phyloP scores from a whole-genome alignment of 2,329 filamentous ascomycete species.

The Podosphaera xanthii region DNA sequence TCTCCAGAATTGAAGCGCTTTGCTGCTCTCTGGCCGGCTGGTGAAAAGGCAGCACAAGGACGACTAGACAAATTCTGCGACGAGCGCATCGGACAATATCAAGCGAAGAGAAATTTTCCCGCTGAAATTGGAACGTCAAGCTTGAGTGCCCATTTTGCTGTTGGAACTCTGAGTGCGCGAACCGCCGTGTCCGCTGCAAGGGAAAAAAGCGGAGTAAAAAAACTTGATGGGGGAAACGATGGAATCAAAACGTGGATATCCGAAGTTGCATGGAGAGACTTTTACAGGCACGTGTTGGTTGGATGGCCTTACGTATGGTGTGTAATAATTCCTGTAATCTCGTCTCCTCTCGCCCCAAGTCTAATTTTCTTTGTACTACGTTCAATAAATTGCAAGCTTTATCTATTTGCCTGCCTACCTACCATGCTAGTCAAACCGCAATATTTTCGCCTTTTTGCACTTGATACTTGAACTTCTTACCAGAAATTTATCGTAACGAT shows the following conservation, averaged over 20 bases:
- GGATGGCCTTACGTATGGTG: conserved; percentile 68
- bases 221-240: conserved; percentile 40
- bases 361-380: too few relatives aligned
- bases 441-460: too few relatives aligned
- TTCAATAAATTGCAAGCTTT: too few relatives aligned
- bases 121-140: conserved; percentile 38
- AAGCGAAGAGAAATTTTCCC: conserved; percentile 42
- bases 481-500: too few relatives aligned
- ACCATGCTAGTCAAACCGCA: too few relatives aligned
- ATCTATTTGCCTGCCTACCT: too few relatives aligned
- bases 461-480: too few relatives aligned
- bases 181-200: conserved; percentile 42
- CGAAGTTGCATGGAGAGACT: conserved; percentile 70
- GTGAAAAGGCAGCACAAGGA: conserved; percentile 45
- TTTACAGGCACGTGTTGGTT: conserved; percentile 67
- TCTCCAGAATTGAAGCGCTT: conserved; percentile 35
- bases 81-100: conserved; percentile 38
- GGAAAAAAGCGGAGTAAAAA: conserved; percentile 36
- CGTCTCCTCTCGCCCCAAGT: too few relatives aligned
- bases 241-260: conserved; percentile 56
- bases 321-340: conserved; percentile 9
- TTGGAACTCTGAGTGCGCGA: conserved; percentile 42
- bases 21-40: conserved; percentile 43
- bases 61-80: conserved; percentile 45
- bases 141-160: conserved; percentile 49